Base-by-base conservation (phyloP, 108 stramenopile species). In the Craspedostauros australis region DNA sequence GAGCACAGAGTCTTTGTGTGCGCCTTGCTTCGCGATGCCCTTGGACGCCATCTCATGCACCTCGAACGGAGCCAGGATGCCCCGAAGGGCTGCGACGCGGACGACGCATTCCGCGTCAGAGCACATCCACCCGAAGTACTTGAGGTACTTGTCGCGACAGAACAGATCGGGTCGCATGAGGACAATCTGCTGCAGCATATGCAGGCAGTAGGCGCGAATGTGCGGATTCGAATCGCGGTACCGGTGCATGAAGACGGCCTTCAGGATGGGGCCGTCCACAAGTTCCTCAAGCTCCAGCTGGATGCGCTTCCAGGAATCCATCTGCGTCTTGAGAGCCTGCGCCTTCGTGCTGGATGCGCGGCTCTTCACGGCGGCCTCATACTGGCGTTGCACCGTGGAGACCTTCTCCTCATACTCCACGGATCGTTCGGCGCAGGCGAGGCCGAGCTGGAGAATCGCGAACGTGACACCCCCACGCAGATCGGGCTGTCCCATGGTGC, bases 101-200 rank as follows among this genome's bases (percentile, higher is more conserved):
- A 93, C 92, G 9, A 16, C 21, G 3, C 52, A 51, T 21, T 66
- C 70, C 60, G 82, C 83, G 72, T 93, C 92, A 52, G 56, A 61
- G 51, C 85, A 51, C 84, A 88, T 82, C 92, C 92, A 93, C 34
- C 88, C 92, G 46, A 89, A 75, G 54, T 93, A 93, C 62, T 93
- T 93, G 53, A 93, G 79, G 60, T 87, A 93, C 45, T 81, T 86
- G 60, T 87, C 79, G 15, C 57, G 65, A 42, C 87, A 56, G 64
- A 84, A 93, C 12, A 88, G 44, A 57, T 87, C 86, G 1, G 92
- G 92, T 27, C 88, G 76, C 22, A 77, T 68, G 41, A 89, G 53
- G 23, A 55, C 66, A 62, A 82, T 73, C 16, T 66, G 48, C 4
- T 71, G 66, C 46, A 93, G 68, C 6, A 68, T 37, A 40, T 78